Percentiles rank a stretch among this genome's conserved stretches.
Conservation (phyloP, 2,329 filamentous ascomycete genomes). For the Epichloe coenophiala region DNA sequence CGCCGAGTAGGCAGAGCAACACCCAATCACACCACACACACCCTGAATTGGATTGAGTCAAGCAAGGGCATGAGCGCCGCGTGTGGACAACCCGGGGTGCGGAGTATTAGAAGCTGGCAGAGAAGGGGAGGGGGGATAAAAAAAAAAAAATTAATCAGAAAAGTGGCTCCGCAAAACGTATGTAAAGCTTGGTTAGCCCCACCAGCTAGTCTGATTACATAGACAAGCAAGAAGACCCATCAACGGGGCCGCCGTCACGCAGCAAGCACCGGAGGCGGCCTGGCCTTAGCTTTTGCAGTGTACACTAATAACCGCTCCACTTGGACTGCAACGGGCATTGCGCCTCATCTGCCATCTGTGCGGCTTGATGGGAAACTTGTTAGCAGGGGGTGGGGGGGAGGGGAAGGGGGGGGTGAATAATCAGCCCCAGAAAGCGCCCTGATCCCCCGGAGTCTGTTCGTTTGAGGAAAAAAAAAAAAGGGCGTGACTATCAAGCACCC, state of each 20-base stretch:
- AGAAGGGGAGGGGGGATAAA: not conserved
- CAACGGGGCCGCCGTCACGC: not conserved
- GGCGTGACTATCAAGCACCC: no score
- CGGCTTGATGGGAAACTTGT: not conserved
- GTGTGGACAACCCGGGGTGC: not conserved
- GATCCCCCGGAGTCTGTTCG: no score
- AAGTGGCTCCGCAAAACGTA: not conserved
- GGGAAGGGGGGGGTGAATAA: no score
- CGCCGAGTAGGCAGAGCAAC: no score
- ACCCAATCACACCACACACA: no score
- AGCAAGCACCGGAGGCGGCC: not conserved
- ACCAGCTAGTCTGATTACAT: not conserved
- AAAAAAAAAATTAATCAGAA: not conserved
- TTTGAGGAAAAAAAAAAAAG: no score
- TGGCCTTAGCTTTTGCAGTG: no score
- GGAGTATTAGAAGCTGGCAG: not conserved
- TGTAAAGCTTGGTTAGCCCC: not conserved
- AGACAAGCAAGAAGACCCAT: not conserved
- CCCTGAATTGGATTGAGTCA: not conserved
- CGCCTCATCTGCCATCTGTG: not conserved
- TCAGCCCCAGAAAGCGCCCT: no score
- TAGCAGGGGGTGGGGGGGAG: no score
- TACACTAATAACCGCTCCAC: not conserved
- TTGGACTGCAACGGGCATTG: not conserved
- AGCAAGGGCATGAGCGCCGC: not conserved